Evolutionary conservation across 768 basidiomycete species (phyloP), one percentile per base, ranked within the genome.

Genomic region (Galerina sulciceps): DNA sequence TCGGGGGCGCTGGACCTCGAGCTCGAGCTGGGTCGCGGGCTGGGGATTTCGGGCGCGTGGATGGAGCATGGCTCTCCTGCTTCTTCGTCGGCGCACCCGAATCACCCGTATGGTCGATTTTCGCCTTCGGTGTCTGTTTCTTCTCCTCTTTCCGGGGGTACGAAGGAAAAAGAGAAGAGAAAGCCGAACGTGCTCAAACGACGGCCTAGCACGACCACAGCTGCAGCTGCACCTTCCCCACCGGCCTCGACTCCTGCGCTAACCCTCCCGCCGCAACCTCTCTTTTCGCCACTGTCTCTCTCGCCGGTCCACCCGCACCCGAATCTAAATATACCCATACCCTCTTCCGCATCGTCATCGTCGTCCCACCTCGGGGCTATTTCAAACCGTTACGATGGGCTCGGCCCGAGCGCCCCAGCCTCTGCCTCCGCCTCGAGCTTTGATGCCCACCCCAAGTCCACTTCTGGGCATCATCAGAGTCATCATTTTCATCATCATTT

Each of bases 161-260:
- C 11, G 34, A 57, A 52, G 18, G 54, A 48, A n/a, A 57, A 57
- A 17, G 57, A 53, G 38, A 65, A 63, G 50, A 53, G 47, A 31
- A 45, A 49, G 46, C 56, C 61, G 10, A 63, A 63, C 17, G 51
- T 65, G 2, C 57, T 65, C 4, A 50, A 55, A 14, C 40, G 55
- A 37, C 46, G 55, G 14, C 18, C 55, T 0, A 58, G 57, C 23
- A 52, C 36, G 17, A 46, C 42, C 45, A 47, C 26, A 23, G 20
- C 20, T n/a, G 47, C 20, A 20, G n/a, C 35, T 22, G 10, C 18
- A 20, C 35, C 17, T 22, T 37, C 18, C 20, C 13, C 22, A 20
- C 26, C 49, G 3, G 14, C 49, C 14, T 40, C 22, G 8, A 38
- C 49, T n/a, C 40, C 49, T 53, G 51, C 23, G 4, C 49, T 42